Percentiles rank a stretch among this genome's conserved stretches.
Evolutionary conservation across 192 early-diverging fungal genomes (phyloP).

Genomic region (Gigaspora rosea): DNA sequence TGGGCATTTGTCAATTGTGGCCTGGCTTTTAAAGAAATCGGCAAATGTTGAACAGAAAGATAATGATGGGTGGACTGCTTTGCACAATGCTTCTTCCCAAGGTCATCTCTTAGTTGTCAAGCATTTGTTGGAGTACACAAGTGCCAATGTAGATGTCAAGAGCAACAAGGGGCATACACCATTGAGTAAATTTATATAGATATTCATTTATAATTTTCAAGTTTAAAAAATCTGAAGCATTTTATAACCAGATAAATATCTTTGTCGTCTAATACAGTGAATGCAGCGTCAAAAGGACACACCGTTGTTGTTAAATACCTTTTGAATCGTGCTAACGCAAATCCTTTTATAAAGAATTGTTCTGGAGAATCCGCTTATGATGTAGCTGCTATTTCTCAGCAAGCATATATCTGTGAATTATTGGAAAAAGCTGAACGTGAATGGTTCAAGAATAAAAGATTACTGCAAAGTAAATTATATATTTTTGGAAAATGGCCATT

Average conservation of each 20-base stretch:
- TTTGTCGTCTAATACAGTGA: constrained; percentile 48
- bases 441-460: constrained; percentile 44
- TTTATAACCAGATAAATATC: too few species aligned
- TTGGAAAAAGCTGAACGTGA: constrained; percentile 59
- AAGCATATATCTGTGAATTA: constrained; percentile 68
- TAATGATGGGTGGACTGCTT: constrained; percentile 77
- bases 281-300: constrained; percentile 72
- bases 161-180: constrained; percentile 72
- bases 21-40: constrained; percentile 55
- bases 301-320: constrained; percentile 64
- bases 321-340: constrained; percentile 56
- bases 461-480: constrained; percentile 7
- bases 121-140: constrained; percentile 59
- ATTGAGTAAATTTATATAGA: constrained; percentile 48
- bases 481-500: too few species aligned
- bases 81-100: constrained; percentile 74
- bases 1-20: constrained; percentile 57
- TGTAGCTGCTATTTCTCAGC: constrained; percentile 67
- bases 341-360: constrained; percentile 64
- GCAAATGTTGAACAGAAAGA: constrained; percentile 69
- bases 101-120: constrained; percentile 61
- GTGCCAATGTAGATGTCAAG: constrained; percentile 60
- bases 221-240: too few species aligned
- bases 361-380: constrained; percentile 78
- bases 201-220: too few species aligned